These are phyloP conservation scores for Chytridiales sp. DNA, from an alignment of 371 early-diverging fungal species.

Conservation along the genomic window DNA sequence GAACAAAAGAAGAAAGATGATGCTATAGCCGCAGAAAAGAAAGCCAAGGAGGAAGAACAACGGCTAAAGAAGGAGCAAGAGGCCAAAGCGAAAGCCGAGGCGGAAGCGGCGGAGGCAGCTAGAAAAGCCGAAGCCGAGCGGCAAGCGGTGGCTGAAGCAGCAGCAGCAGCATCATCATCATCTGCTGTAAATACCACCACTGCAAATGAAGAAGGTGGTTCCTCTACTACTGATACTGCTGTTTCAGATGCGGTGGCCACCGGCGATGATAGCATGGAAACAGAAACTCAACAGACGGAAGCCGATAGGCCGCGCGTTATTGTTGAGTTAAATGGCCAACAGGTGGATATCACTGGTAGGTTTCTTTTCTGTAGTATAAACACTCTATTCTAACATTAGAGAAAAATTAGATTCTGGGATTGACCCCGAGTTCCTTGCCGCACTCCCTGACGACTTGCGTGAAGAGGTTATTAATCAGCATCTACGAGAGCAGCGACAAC, in stretches of 20 bases:
- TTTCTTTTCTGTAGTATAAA: conserved; percentile 7
- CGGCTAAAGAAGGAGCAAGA: conserved; percentile 17
- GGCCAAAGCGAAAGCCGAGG: conserved; percentile 33
- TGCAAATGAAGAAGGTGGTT: conserved; percentile 4
- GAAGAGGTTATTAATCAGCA: conserved; percentile 88
- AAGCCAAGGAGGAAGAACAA: conserved; percentile 33
- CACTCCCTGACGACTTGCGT: conserved; percentile 92
- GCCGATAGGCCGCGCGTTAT: too few relatives aligned
- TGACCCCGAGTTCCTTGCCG: conserved; percentile 91
- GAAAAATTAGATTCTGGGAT: conserved; percentile 72
- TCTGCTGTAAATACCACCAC: conserved; percentile 5
- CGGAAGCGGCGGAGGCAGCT: conserved; percentile 42
- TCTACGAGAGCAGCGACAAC: conserved; percentile 49
- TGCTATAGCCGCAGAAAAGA: conserved; percentile 35
- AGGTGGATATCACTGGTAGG: conserved; percentile 83
- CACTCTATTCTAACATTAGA: too few relatives aligned
- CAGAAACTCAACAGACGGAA: too few relatives aligned
- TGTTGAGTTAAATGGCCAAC: conserved; percentile 67
- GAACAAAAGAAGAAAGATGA: conserved; percentile 67
- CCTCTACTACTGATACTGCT: conserved; percentile 18
- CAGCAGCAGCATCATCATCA: conserved; percentile 21
- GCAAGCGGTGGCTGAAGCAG: conserved; percentile 46
- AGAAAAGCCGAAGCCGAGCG: conserved; percentile 37
- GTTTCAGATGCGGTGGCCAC: too few relatives aligned
- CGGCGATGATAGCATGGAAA: too few relatives aligned